Percentiles rank a stretch among this genome's conserved stretches.
These are phyloP conservation scores for Penicillium robsamsonii DNA, from an alignment of 495 filamentous ascomycete species.

Conservation along the genomic window DNA sequence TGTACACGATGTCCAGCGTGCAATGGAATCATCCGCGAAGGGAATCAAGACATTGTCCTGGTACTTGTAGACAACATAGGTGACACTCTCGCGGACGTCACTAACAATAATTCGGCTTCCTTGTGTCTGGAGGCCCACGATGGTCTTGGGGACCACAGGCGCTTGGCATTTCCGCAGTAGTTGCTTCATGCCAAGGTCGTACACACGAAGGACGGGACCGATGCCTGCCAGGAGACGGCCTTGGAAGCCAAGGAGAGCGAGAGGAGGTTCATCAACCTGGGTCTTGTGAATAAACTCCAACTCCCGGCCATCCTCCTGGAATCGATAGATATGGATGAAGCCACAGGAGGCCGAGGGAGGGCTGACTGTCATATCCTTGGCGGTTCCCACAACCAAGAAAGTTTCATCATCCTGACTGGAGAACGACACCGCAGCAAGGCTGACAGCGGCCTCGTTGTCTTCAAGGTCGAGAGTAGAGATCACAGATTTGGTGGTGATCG, in stretches of 20 bases:
- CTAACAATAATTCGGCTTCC: conserved; percentile 88
- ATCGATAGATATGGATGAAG: conserved; percentile 90
- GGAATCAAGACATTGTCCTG: conserved; percentile 87
- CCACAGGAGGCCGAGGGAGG: conserved; percentile 73
- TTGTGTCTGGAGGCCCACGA: conserved; percentile 85
- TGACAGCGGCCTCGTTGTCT: conserved; percentile 90
- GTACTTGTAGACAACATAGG: conserved; percentile 90
- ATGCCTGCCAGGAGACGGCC: conserved; percentile 83
- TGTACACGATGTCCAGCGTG: conserved; percentile 83
- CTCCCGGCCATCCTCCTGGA: conserved; percentile 78
- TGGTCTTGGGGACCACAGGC: conserved; percentile 73
- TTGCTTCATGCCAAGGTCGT: conserved; percentile 86
- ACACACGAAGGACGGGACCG: conserved; percentile 77
- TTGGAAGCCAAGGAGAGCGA: conserved; percentile 88
- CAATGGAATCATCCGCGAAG: conserved; percentile 84
- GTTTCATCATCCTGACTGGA: conserved; percentile 82
- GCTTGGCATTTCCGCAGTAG: conserved; percentile 89
- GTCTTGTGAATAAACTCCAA: conserved; percentile 97
- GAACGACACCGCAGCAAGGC: conserved; percentile 78
- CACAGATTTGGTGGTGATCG: conserved; percentile 67
- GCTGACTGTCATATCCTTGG: conserved; percentile 77
- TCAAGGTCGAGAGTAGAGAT: conserved; percentile 75
- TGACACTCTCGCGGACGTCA: conserved; percentile 87
- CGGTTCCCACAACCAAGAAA: conserved; percentile 91
- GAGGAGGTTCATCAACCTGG: conserved; percentile 80